These are phyloP conservation scores for Flaveria ramosissima DNA, from an alignment of 129 eudicot genomes.

Conservation along the genomic window DNA sequence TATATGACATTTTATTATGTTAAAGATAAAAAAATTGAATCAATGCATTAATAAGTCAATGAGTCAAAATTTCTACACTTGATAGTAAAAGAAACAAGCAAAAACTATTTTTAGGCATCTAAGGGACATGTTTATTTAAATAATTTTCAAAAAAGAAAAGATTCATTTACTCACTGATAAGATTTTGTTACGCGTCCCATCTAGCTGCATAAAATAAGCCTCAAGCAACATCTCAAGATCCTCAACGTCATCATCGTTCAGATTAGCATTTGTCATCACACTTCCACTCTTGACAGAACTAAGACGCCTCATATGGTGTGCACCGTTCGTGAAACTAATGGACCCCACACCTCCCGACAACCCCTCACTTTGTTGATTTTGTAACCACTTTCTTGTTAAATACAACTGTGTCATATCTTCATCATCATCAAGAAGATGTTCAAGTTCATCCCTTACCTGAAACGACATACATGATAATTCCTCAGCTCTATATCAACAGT, in stretches of 20 bases:
- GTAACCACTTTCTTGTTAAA: constrained; percentile 85
- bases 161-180: constrained; percentile 63
- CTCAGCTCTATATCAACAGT: not conserved
- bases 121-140: not conserved
- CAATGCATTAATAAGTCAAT: not conserved
- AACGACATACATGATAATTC: constrained; percentile 25
- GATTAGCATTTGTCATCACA: constrained; percentile 62
- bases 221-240: constrained; percentile 99
- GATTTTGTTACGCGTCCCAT: constrained; percentile 97
- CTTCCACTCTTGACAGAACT: constrained; percentile 87
- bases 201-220: constrained; percentile 99
- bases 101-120: not conserved
- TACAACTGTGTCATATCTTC: constrained; percentile 96
- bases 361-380: constrained; percentile 71
- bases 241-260: constrained; percentile 74
- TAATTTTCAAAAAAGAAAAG: not conserved
- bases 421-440: constrained; percentile 96
- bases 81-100: not conserved
- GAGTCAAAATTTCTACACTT: not conserved
- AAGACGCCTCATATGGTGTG: constrained; percentile 56
- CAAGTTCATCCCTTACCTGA: constrained; percentile 97
- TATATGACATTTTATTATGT: not conserved
- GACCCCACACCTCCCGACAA: constrained; percentile 56
- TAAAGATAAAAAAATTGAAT: not conserved
- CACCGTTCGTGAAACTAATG: constrained; percentile 49